phyloP scores from a whole-genome alignment of 306 rosid species.

The Dicorynia guianensis region DNA sequence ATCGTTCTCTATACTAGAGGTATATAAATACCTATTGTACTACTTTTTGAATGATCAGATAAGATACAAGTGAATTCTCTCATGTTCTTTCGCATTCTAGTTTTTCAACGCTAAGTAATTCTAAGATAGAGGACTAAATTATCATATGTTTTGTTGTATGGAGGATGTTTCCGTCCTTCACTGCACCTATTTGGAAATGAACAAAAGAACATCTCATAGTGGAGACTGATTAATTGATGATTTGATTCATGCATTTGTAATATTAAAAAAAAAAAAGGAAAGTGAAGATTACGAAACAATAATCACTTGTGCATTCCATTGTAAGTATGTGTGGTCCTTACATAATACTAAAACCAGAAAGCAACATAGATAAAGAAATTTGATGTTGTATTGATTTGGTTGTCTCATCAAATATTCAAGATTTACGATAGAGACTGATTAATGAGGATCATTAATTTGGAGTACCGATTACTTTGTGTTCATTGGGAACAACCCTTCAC shows the following conservation, averaged over 20 bases:
- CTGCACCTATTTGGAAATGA: neutral
- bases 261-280: too few relatives aligned
- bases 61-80: too few relatives aligned
- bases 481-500: too few relatives aligned
- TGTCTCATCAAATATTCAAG: neutral
- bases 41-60: too few relatives aligned
- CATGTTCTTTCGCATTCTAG: too few relatives aligned
- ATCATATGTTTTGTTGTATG: too few relatives aligned
- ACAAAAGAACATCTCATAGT: neutral
- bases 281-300: neutral
- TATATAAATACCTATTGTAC: too few relatives aligned
- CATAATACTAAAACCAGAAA: conserved; percentile 3
- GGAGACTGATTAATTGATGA: neutral
- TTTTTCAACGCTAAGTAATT: too few relatives aligned
- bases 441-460: neutral
- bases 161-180: too few relatives aligned
- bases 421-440: neutral
- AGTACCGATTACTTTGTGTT: neutral
- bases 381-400: neutral
- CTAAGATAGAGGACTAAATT: too few relatives aligned
- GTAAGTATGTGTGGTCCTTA: neutral
- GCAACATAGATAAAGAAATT: neutral
- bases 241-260: neutral
- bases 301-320: neutral
- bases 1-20: too few relatives aligned